A percentile compares a stretch with the other conserved stretches of the same genome.
Evolutionary conservation across 495 filamentous ascomycete genomes (phyloP).

Genomic region (Penicillium paxilli): DNA sequence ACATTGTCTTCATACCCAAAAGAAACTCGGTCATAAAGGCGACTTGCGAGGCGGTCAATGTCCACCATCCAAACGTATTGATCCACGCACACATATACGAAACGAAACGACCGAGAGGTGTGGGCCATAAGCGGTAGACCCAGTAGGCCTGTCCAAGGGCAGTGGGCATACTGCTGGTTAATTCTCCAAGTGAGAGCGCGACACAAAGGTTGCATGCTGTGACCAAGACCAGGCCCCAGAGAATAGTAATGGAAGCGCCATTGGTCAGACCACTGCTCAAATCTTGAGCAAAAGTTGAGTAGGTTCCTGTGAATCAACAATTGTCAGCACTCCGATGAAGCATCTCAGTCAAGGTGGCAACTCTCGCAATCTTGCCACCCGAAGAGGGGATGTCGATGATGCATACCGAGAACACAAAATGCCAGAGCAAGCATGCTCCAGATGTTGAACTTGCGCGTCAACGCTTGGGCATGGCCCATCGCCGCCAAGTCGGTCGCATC

Average conservation of each 20-base stretch:
- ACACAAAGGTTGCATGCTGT: conserved; percentile 49
- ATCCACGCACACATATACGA: conserved; percentile 55
- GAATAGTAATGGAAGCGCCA: conserved; percentile 47
- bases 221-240: conserved; percentile 51
- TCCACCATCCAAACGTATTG: conserved; percentile 54
- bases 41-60: conserved; percentile 46
- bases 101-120: conserved; percentile 37
- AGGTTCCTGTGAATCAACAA: conserved; percentile 31
- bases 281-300: conserved; percentile 49
- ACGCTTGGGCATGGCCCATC: conserved; percentile 52
- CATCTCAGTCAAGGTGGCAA: background rate
- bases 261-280: conserved; percentile 47
- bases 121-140: conserved; percentile 43
- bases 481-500: conserved; percentile 53
- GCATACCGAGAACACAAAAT: conserved; percentile 45
- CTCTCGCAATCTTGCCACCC: background rate
- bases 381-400: background rate
- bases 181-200: conserved; percentile 47
- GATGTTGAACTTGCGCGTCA: conserved; percentile 49
- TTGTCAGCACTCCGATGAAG: background rate
- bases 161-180: conserved; percentile 51
- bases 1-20: conserved; percentile 49
- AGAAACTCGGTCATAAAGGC: conserved; percentile 52
- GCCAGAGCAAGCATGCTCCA: conserved; percentile 50
- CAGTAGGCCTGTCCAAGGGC: conserved; percentile 50